Evolutionary conservation across 176 grass and related monocot genomes (phyloP), one percentile per base, ranked within the genome.

Genomic region (Canna indica): DNA sequence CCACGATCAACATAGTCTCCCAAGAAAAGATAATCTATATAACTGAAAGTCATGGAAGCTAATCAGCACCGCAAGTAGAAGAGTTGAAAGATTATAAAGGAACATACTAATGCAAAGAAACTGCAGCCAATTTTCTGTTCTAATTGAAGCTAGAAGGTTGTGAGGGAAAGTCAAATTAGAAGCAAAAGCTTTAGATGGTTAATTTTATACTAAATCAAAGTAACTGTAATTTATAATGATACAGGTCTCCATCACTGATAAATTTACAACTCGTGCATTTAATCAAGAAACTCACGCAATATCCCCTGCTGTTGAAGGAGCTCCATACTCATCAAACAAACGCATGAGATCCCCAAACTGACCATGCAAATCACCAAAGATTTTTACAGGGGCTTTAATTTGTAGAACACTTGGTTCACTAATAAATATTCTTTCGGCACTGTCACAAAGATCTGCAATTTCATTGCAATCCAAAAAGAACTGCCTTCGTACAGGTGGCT

Each of bases 301-400:
- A 77, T 96, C 93, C 25, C 88, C 88, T 36, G 93, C 93, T 59
- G 93, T 96, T 74, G 88, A 96, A 69, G 93, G 93, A 75, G 93
- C 80, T 74, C 93, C 93, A 47, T 96, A 96, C 64, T 96, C 93
- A 69, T 96, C 93, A 52, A 96, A 96, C 72, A 96, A 86, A 35
- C 93, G 88, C 93, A 96, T 96, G 20, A 96, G 83, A 48, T 96
- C 93, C 79, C 93, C 93, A 83, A 96, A 96, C 75, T 96, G 93
- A 75, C 93, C 93, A 70, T 96, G 93, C 73, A 96, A 75, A 81
- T 96, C 93, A 74, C 93, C 93, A 86, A 96, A 96, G 63, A 96
- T 87, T 74, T 96, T 96, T 82, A 96, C 86, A 72, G 93, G 93
- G 47, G 88, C 88, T 81, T 87, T 96, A 76, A 96, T 86, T 83